Conservation (phyloP, 2,329 filamentous ascomycete genomes). For the Pleomassaria siparia region DNA sequence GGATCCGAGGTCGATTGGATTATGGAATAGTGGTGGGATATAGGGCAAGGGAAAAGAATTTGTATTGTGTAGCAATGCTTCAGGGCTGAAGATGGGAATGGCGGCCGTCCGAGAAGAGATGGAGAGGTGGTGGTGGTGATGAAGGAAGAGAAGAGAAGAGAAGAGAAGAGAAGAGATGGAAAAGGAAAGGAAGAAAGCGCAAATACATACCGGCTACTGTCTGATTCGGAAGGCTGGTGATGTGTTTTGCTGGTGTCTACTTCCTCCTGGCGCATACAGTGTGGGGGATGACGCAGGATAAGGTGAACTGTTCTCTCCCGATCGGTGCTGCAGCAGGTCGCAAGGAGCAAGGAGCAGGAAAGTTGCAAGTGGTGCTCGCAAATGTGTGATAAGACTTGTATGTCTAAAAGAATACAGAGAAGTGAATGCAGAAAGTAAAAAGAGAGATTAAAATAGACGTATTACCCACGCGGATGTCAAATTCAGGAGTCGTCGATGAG, state of each 20-base stretch:
- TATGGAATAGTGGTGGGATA: neutral
- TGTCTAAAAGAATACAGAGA: neutral
- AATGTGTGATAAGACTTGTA: neutral
- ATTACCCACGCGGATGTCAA: no score
- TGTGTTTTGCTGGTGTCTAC: neutral
- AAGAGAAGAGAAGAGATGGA: slow-evolving; percentile 2
- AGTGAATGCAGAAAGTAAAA: slow-evolving; percentile 3
- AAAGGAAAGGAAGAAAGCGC: slow-evolving; percentile 2
- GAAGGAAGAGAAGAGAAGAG: neutral
- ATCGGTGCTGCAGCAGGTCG: neutral
- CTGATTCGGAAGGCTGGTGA: slow-evolving; percentile 9
- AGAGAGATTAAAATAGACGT: no score
- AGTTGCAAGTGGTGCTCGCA: neutral
- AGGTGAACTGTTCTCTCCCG: neutral
- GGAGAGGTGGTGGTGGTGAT: neutral
- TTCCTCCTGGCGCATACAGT: neutral
- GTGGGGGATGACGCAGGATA: neutral
- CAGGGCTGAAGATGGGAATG: slow-evolving; percentile 1
- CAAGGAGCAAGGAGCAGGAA: no score
- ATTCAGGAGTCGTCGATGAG: slow-evolving; percentile 4
- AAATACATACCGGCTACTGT: slow-evolving; percentile 26
- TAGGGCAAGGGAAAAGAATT: neutral
- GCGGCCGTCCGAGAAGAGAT: neutral
- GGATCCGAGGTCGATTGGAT: neutral
- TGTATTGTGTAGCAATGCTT: neutral